Percentiles rank a stretch among this genome's conserved stretches.
Evolutionary conservation across 495 filamentous ascomycete species (phyloP).

Genomic region (Aspergillus coremiiformis): DNA sequence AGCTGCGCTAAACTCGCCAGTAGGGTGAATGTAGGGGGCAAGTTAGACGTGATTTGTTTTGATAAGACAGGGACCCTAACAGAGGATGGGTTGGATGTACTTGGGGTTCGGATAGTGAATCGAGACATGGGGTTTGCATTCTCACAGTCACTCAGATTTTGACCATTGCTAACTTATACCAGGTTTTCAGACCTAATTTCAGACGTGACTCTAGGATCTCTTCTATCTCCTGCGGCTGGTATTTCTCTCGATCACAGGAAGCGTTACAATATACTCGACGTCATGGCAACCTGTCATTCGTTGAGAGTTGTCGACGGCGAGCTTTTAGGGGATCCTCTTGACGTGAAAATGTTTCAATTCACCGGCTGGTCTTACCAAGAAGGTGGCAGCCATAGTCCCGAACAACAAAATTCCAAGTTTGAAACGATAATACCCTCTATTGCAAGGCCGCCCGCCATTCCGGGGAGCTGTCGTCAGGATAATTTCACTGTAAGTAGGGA

Average conservation of each 20-base stretch:
- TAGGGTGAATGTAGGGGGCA: conserved; percentile 89
- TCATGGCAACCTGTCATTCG: conserved; percentile 97
- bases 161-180: conserved; percentile 9
- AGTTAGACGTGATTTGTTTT: conserved; percentile 93
- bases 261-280: conserved; percentile 69
- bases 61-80: conserved; percentile 98
- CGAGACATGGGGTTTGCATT: conserved; percentile 40
- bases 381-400: conserved; percentile 46
- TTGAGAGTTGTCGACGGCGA: conserved; percentile 79
- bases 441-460: conserved; percentile 61
- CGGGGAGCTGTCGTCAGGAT: conserved; percentile 5
- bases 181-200: conserved; percentile 57
- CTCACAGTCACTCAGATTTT: not conserved
- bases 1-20: conserved; percentile 4
- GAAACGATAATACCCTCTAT: conserved; percentile 69
- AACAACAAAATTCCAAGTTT: conserved; percentile 52
- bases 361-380: conserved; percentile 92
- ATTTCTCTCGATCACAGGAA: conserved; percentile 52
- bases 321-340: conserved; percentile 86
- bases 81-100: conserved; percentile 92
- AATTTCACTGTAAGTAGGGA: conserved; percentile 23
- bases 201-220: conserved; percentile 48
- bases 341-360: conserved; percentile 98
- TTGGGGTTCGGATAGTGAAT: conserved; percentile 74
- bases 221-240: conserved; percentile 42